Percentiles rank a stretch among this genome's conserved stretches.
phyloP scores from a whole-genome alignment of 495 filamentous ascomycete genomes.

The Penicillium verhagenii region DNA sequence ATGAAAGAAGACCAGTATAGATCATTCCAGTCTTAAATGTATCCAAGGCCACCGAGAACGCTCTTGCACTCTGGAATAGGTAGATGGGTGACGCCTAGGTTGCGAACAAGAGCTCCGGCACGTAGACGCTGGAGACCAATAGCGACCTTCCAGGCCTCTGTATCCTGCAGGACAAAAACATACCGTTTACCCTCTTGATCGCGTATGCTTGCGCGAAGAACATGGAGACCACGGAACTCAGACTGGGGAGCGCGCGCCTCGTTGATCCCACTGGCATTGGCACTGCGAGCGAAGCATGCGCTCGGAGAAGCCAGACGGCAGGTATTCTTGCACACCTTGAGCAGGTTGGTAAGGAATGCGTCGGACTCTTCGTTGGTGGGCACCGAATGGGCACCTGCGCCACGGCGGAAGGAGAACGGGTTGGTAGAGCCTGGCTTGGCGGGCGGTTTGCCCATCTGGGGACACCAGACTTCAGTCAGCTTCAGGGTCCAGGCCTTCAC shows the following conservation, averaged over 20 bases:
- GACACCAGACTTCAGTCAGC: constrained; percentile 85
- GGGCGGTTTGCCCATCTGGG: constrained; percentile 40
- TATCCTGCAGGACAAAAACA: constrained; percentile 76
- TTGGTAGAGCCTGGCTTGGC: constrained; percentile 27
- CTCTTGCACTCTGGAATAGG: constrained; percentile 57
- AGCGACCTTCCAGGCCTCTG: constrained; percentile 92
- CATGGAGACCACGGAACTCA: constrained; percentile 63
- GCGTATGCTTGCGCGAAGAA: constrained; percentile 77
- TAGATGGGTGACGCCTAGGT: constrained; percentile 64
- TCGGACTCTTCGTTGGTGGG: constrained; percentile 63
- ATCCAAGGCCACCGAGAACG: constrained; percentile 63
- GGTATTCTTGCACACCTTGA: constrained; percentile 60
- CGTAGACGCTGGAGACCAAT: constrained; percentile 73
- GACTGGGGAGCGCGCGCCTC: constrained; percentile 28
- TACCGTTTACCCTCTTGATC: constrained; percentile 83
- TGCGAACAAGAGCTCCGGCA: constrained; percentile 65
- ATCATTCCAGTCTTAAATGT: constrained; percentile 31
- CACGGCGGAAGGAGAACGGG: constrained; percentile 34
- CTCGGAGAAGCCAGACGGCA: constrained; percentile 50
- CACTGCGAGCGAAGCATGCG: constrained; percentile 28
- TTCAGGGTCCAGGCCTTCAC: constrained; percentile 97
- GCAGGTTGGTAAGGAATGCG: constrained; percentile 54
- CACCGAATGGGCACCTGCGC: constrained; percentile 39
- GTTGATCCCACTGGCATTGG: constrained; percentile 12
- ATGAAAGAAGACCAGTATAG: constrained; percentile 3